phyloP scores from a whole-genome alignment of 2,329 filamentous ascomycete genomes.

The Proliferodiscus dingleyae region DNA sequence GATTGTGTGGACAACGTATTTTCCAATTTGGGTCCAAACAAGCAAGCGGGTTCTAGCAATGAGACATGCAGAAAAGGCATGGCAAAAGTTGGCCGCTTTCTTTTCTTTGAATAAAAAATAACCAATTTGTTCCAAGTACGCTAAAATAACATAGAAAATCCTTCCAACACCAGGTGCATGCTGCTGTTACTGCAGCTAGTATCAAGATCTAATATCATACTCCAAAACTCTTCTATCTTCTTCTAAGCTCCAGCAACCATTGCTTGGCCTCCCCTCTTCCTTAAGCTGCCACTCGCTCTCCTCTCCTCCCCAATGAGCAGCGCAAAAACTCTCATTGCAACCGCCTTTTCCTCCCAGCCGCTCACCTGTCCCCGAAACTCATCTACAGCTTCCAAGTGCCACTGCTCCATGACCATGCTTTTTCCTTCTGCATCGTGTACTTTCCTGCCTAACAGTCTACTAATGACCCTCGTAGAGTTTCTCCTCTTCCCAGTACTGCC shows the following conservation, averaged over 20 bases:
- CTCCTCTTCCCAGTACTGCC: conserved; percentile 13
- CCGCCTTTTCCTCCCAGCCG: conserved; percentile 30
- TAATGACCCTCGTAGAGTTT: conserved; percentile 29
- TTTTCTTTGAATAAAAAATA: background rate
- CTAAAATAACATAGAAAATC: conserved; percentile 10
- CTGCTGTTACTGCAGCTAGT: conserved; percentile 35
- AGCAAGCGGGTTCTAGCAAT: too few relatives aligned
- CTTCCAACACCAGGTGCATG: background rate
- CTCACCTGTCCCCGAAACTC: conserved; percentile 28
- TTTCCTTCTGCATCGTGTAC: conserved; percentile 11
- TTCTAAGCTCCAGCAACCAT: too few relatives aligned
- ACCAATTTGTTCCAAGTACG: background rate
- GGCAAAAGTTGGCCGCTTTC: too few relatives aligned
- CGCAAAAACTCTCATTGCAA: conserved; percentile 30
- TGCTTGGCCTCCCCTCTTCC: too few relatives aligned
- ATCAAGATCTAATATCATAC: conserved; percentile 34
- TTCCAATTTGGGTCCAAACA: too few relatives aligned
- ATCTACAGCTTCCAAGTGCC: conserved; percentile 33
- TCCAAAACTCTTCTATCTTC: too few relatives aligned
- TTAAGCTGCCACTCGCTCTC: conserved; percentile 11
- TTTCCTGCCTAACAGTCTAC: conserved; percentile 27
- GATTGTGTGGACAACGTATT: background rate
- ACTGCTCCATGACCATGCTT: conserved; percentile 24
- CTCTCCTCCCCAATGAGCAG: conserved; percentile 25
- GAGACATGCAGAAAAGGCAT: too few relatives aligned